A percentile compares a stretch with the other conserved stretches of the same genome.
phyloP scores from a whole-genome alignment of 2,329 filamentous ascomycete species.

The Verticillium nubilum region DNA sequence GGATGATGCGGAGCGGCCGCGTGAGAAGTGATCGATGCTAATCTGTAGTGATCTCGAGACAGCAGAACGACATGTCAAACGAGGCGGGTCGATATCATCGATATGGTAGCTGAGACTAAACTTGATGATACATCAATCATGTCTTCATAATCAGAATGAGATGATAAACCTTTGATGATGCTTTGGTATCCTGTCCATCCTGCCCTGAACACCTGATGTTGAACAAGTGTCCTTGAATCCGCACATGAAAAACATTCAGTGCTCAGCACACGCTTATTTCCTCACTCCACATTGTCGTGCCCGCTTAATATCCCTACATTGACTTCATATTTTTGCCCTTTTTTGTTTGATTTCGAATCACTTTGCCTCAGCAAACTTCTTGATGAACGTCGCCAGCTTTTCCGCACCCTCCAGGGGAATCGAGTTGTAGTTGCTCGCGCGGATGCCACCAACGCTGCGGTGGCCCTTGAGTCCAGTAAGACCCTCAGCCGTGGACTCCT shows the following conservation, averaged over 20 bases:
- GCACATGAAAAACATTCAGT: neutral
- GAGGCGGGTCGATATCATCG: neutral
- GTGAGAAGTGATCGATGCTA: neutral
- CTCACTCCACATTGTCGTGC: neutral
- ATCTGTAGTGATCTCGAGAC: neutral
- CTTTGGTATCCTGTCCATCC: neutral
- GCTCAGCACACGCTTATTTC: neutral
- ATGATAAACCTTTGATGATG: neutral
- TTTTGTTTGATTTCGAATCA: neutral
- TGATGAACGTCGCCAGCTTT: conserved; percentile 61
- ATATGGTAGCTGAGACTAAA: neutral
- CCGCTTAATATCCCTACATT: neutral
- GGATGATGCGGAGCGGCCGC: conserved; percentile 26
- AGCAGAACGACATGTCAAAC: too few species aligned
- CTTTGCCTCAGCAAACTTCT: conserved; percentile 38
- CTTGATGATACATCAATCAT: too few species aligned
- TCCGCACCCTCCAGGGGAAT: conserved; percentile 63
- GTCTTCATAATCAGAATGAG: too few species aligned
- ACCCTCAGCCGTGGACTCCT: conserved; percentile 61
- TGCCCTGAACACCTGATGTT: neutral
- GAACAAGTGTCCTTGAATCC: neutral
- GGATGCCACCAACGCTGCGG: conserved; percentile 78
- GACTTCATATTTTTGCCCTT: neutral
- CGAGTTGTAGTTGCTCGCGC: conserved; percentile 86
- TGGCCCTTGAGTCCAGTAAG: conserved; percentile 85